A percentile compares a stretch with the other conserved stretches of the same genome.
These are phyloP conservation scores for Pyrenula massariospora DNA, from an alignment of 495 filamentous ascomycete species.

Conservation along the genomic window DNA sequence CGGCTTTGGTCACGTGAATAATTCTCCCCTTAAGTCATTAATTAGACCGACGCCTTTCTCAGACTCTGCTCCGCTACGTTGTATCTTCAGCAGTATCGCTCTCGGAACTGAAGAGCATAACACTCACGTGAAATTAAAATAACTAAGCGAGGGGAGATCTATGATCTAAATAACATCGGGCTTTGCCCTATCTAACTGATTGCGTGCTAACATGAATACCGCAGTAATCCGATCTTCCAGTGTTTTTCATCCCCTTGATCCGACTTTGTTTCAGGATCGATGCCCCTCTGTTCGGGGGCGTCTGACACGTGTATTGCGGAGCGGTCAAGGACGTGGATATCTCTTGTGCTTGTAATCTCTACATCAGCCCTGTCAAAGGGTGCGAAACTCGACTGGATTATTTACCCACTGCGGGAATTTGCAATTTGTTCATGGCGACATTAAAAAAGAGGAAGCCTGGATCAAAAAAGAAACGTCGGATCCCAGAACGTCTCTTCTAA, in stretches of 20 bases:
- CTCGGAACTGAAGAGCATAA: not conserved
- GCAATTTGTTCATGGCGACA: constrained; percentile 99
- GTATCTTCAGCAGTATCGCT: not conserved
- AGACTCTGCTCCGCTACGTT: not conserved
- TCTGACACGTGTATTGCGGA: constrained; percentile 44
- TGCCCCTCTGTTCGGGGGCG: too few relatives aligned
- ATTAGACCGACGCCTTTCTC: not conserved
- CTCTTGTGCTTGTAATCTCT: constrained; percentile 96
- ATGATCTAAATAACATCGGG: too few relatives aligned
- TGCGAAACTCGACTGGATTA: constrained; percentile 97
- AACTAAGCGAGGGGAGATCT: too few relatives aligned
- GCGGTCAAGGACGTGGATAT: constrained; percentile 97
- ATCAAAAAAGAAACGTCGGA: constrained; percentile 98
- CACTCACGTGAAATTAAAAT: not conserved
- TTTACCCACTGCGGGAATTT: constrained; percentile 92
- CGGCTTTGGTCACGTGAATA: not conserved
- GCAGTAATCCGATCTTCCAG: too few relatives aligned
- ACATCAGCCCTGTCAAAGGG: constrained; percentile 99
- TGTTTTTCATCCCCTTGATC: too few relatives aligned
- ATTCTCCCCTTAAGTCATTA: not conserved
- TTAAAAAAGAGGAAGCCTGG: constrained; percentile 99
- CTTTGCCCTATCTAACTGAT: too few relatives aligned
- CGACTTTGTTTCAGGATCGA: too few relatives aligned
- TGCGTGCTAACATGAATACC: too few relatives aligned
- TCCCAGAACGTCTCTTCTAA: too few relatives aligned